Percentiles rank a stretch among this genome's conserved stretches.
Evolutionary conservation across 345 rosid species (phyloP).

Genomic region (Corymbia maculata): DNA sequence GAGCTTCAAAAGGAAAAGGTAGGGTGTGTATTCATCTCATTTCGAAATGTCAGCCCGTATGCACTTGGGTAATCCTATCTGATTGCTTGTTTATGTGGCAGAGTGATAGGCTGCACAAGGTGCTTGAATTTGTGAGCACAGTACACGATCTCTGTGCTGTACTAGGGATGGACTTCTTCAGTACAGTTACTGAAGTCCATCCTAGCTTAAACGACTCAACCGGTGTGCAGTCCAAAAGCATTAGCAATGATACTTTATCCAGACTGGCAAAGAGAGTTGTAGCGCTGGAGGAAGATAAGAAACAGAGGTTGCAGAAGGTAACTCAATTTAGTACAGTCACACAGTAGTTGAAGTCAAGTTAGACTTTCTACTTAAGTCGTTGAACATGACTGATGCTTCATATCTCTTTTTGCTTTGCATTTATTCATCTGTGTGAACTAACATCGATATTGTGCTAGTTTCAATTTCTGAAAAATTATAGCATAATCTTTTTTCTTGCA

Average conservation of each 20-base stretch:
- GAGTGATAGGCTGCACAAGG: conserved; percentile 88
- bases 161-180: conserved; percentile 82
- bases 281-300: conserved; percentile 73
- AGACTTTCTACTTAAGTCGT: neutral
- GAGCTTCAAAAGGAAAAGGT: conserved; percentile 97
- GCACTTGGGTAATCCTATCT: neutral
- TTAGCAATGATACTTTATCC: conserved; percentile 83
- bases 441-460: neutral
- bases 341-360: neutral
- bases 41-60: neutral
- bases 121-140: conserved; percentile 76
- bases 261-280: conserved; percentile 70
- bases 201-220: conserved; percentile 79
- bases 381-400: neutral
- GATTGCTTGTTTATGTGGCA: conserved; percentile 9
- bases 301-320: conserved; percentile 81
- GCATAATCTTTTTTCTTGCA: neutral
- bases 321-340: neutral
- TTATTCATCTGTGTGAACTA: neutral
- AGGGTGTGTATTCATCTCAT: neutral
- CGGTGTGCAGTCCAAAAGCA: conserved; percentile 66
- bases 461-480: neutral
- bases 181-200: conserved; percentile 82
- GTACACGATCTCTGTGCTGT: conserved; percentile 93
- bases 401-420: neutral